A percentile compares a stretch with the other conserved stretches of the same genome.
Conservation (phyloP, 139 green algal species). For the Chlamydomonas asymmetrica region DNA sequence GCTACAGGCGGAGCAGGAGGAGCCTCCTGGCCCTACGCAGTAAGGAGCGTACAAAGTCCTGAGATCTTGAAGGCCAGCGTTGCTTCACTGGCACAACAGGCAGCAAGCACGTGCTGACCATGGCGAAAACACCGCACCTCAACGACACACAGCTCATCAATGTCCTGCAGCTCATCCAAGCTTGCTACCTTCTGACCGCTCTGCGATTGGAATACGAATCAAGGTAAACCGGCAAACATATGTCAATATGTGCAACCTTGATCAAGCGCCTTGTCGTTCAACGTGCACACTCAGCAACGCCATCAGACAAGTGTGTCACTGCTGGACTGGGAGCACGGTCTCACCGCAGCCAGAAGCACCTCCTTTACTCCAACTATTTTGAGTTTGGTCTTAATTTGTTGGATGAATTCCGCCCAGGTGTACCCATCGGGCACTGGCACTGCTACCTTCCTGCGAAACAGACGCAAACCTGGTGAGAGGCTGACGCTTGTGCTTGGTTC, state of each 20-base stretch:
- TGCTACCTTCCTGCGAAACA: constrained; percentile 73
- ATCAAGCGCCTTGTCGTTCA: neutral
- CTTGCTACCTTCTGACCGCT: constrained; percentile 70
- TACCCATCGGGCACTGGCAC: constrained; percentile 76
- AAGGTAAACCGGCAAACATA: neutral
- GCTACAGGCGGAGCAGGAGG: neutral
- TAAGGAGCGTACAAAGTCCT: no score
- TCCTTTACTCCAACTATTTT: constrained; percentile 68
- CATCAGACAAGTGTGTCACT: neutral
- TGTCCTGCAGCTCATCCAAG: constrained; percentile 84
- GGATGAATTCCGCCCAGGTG: constrained; percentile 72
- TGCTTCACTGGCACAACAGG: neutral
- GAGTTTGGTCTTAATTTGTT: constrained; percentile 71
- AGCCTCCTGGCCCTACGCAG: no score
- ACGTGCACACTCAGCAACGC: neutral
- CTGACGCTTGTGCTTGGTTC: no score
- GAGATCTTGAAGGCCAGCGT: neutral
- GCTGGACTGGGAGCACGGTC: no score
- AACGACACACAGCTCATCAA: constrained; percentile 83
- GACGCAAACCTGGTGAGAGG: neutral
- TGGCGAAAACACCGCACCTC: constrained; percentile 49
- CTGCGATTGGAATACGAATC: constrained; percentile 28
- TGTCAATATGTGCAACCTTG: neutral
- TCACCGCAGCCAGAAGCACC: constrained; percentile 71
- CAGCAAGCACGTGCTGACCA: neutral